Percentiles rank a stretch among this genome's conserved stretches.
Evolutionary conservation across 805 yeast species (phyloP).

Genomic region (Metschnikowia dekortorum): DNA sequence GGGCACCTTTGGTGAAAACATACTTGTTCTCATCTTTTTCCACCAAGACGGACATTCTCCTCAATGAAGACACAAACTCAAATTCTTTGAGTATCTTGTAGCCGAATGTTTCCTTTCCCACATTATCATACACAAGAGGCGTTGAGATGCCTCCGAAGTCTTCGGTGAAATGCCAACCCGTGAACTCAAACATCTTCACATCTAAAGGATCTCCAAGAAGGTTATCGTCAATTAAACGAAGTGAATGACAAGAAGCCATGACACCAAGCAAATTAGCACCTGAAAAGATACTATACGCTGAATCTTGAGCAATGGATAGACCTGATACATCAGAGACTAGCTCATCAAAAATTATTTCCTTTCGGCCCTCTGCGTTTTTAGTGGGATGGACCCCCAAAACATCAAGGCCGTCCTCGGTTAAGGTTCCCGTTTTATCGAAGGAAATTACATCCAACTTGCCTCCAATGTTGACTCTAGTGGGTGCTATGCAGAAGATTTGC

Average conservation of each 20-base stretch:
- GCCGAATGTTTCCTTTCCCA: constrained; percentile 17
- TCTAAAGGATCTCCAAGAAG: constrained; percentile 93
- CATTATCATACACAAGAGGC: constrained; percentile 16
- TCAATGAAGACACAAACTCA: constrained; percentile 78
- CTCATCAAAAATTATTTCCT: constrained; percentile 34
- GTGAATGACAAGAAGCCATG: constrained; percentile 82
- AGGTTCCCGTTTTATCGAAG: constrained; percentile 96
- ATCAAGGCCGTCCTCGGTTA: constrained; percentile 95
- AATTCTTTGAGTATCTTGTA: constrained; percentile 47
- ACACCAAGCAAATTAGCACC: constrained; percentile 28
- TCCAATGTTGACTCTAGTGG: constrained; percentile 92
- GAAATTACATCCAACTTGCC: constrained; percentile 89
- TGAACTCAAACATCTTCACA: constrained; percentile 86
- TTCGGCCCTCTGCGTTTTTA: constrained; percentile 37
- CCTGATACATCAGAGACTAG: constrained; percentile 15
- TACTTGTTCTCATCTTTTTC: constrained; percentile 15
- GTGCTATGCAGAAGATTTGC: constrained; percentile 84
- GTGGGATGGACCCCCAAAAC: constrained; percentile 57
- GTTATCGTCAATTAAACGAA: constrained; percentile 72
- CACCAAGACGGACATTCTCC: constrained; percentile 87
- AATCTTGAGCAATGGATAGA: constrained; percentile 1
- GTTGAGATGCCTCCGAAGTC: constrained; percentile 37
- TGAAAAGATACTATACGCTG: background rate
- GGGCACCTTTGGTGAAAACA: constrained; percentile 88
- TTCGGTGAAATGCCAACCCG: constrained; percentile 73